Percentiles rank a stretch among this genome's conserved stretches.
phyloP scores from a whole-genome alignment of 441 rosid species.

The Arabidopsis lyrata region DNA sequence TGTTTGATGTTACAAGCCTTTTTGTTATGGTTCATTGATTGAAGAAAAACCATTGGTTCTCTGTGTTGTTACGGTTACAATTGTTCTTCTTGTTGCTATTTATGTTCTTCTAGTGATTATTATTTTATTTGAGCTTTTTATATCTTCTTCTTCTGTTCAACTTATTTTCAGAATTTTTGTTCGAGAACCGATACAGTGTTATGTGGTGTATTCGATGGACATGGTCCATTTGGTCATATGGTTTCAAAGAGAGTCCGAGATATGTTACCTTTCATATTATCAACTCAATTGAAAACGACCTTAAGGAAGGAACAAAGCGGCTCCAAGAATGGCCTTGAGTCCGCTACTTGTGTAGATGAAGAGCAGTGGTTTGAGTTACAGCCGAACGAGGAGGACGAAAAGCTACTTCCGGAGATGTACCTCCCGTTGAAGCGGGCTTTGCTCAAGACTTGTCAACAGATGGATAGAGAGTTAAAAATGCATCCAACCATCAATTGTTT shows the following conservation, averaged over 20 bases:
- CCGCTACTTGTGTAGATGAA: conserved; percentile 44
- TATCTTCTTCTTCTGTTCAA: conserved; percentile 34
- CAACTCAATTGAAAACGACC: conserved; percentile 54
- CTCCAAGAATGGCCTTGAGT: conserved; percentile 30
- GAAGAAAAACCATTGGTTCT: not conserved
- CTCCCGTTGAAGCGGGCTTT: conserved; percentile 60
- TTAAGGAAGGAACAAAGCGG: conserved; percentile 43
- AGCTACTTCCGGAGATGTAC: conserved; percentile 59
- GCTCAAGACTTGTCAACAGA: conserved; percentile 62
- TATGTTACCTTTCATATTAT: conserved; percentile 59
- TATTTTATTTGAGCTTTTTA: not conserved
- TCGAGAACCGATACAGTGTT: conserved; percentile 64
- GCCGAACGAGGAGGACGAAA: conserved; percentile 45
- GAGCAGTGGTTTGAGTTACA: conserved; percentile 56
- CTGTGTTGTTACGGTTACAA: conserved; percentile 9
- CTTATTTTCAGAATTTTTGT: conserved; percentile 59
- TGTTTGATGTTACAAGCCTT: not conserved
- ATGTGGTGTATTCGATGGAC: conserved; percentile 84
- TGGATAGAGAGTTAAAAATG: conserved; percentile 69
- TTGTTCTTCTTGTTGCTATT: conserved; percentile 26
- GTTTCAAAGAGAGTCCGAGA: conserved; percentile 76
- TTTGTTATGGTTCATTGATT: conserved; percentile 13
- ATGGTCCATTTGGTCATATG: conserved; percentile 82
- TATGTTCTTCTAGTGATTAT: conserved; percentile 3
- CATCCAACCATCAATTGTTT: conserved; percentile 73